These are phyloP conservation scores for Fusarium austroafricanum DNA, from an alignment of 2,329 filamentous ascomycete species.

Conservation along the genomic window DNA sequence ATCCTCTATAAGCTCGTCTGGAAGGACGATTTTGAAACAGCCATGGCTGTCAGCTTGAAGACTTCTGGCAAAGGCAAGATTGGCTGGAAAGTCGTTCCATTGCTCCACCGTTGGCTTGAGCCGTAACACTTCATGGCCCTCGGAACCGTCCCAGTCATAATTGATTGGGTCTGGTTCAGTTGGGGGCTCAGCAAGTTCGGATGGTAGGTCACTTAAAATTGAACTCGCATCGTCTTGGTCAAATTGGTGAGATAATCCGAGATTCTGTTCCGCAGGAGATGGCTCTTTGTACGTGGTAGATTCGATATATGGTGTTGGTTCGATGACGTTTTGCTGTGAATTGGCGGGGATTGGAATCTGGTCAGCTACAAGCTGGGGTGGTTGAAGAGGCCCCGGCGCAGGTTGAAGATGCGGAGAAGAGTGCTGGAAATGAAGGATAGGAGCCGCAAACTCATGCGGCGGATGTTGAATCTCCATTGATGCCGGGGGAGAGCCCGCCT, in stretches of 20 bases:
- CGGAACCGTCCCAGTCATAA: conserved; percentile 49
- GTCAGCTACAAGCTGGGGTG: conserved; percentile 15
- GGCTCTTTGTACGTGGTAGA: conserved; percentile 6
- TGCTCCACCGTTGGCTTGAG: conserved; percentile 51
- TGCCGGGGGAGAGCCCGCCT: conserved; percentile 25
- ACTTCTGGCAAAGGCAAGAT: conserved; percentile 50
- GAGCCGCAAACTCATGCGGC: conserved; percentile 23
- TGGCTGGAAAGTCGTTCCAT: conserved; percentile 53
- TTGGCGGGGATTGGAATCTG: conserved; percentile 38
- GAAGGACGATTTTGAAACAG: conserved; percentile 55
- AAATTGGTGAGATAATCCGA: conserved; percentile 5
- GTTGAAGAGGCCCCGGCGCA: conserved; percentile 14
- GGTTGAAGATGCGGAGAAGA: conserved; percentile 20
- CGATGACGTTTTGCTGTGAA: conserved; percentile 32
- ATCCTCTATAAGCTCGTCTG: conserved; percentile 46
- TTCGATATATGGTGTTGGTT: conserved; percentile 23
- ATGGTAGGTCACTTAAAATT: conserved; percentile 39
- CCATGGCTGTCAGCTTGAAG: conserved; percentile 50
- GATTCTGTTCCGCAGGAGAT: conserved; percentile 3
- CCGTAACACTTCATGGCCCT: conserved; percentile 49
- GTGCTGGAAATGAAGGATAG: conserved; percentile 20
- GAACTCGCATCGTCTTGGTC: conserved; percentile 41
- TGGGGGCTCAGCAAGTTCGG: conserved; percentile 25
- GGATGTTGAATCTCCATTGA: conserved; percentile 41
- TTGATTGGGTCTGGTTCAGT: conserved; percentile 49